Conservation (phyloP, 495 filamentous ascomycete genomes). For the Bathelium albidoporum region DNA sequence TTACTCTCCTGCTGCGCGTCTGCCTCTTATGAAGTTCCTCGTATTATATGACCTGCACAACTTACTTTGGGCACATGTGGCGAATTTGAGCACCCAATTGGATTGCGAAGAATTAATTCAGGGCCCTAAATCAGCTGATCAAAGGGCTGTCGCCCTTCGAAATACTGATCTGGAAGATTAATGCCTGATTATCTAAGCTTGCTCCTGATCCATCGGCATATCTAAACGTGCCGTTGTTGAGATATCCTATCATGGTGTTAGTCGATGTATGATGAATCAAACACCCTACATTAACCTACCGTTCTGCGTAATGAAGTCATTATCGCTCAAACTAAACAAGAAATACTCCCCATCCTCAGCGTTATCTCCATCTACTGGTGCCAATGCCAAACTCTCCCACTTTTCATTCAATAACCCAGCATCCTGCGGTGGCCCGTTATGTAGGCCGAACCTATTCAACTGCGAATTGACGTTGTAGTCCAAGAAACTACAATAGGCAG, state of each 20-base stretch:
- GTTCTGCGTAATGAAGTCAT: constrained; percentile 43
- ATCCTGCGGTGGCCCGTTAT: constrained; percentile 55
- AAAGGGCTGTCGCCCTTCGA: constrained; percentile 30
- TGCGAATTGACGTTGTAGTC: constrained; percentile 64
- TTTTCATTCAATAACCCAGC: constrained; percentile 60
- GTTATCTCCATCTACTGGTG: constrained; percentile 46
- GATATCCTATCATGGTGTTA: constrained; percentile 35
- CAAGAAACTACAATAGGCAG: constrained; percentile 58
- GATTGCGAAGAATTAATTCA: too few relatives aligned
- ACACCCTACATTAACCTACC: constrained; percentile 34
- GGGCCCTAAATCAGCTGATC: not conserved
- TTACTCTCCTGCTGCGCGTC: too few relatives aligned
- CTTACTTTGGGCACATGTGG: too few relatives aligned
- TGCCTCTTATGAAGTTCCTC: too few relatives aligned
- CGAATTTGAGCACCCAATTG: too few relatives aligned
- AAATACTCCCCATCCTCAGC: constrained; percentile 48
- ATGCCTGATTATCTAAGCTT: constrained; percentile 55
- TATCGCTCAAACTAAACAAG: constrained; percentile 60
- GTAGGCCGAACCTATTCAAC: constrained; percentile 56
- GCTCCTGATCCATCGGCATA: constrained; percentile 56
- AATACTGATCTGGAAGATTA: constrained; percentile 62
- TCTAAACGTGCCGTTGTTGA: constrained; percentile 50
- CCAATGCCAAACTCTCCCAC: constrained; percentile 63
- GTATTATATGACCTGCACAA: too few relatives aligned
- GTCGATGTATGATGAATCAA: not conserved